Conservation (phyloP, 257 asterid species). For the Schizonepeta tenuifolia region DNA sequence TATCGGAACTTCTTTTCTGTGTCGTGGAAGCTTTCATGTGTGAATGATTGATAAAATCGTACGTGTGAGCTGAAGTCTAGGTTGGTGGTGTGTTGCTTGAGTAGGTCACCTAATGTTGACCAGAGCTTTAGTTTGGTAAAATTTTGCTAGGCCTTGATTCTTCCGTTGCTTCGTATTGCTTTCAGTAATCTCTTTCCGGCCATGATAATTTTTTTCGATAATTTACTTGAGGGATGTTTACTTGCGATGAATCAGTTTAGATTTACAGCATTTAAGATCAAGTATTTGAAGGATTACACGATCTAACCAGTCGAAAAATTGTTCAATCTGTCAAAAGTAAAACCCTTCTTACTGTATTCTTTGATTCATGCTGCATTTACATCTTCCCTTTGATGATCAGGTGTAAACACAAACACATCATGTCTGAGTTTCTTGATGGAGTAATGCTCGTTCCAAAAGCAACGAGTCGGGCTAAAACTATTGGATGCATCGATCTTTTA, state of each 20-base stretch:
- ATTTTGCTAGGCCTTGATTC: neutral
- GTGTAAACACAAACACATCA: too few species aligned
- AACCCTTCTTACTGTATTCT: neutral
- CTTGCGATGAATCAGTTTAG: too few species aligned
- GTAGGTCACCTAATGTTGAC: too few species aligned
- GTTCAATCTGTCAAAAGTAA: neutral
- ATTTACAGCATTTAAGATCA: too few species aligned
- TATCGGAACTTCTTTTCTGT: neutral
- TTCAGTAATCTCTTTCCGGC: neutral
- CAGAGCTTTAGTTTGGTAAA: too few species aligned
- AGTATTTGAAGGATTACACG: neutral
- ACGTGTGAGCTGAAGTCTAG: neutral
- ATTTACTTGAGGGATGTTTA: too few species aligned
- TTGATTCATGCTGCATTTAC: neutral
- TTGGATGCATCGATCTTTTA: too few species aligned
- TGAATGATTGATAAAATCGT: neutral
- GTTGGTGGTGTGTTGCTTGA: neutral
- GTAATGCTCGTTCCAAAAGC: too few species aligned
- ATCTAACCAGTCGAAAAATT: too few species aligned
- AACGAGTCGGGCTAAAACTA: too few species aligned
- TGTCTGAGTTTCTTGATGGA: too few species aligned
- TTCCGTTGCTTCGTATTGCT: neutral
- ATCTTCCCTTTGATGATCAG: neutral
- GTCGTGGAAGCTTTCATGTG: neutral
- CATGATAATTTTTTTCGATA: neutral